These are phyloP conservation scores for Hypoxylon cercidicola DNA, from an alignment of 495 filamentous ascomycete genomes.

Conservation along the genomic window DNA sequence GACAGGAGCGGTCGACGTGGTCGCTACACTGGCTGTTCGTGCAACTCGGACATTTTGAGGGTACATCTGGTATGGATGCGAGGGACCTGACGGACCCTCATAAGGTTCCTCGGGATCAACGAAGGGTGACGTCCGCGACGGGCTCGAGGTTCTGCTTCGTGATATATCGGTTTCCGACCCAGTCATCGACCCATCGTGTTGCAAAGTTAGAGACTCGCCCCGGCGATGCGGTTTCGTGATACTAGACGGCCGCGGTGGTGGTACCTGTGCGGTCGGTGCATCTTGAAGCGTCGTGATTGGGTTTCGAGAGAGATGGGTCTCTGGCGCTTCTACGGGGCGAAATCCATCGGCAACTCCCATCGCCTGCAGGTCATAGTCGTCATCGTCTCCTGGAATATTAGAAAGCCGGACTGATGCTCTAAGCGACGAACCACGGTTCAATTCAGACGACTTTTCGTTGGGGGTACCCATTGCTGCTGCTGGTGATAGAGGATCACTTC, in stretches of 20 bases:
- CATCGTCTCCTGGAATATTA: constrained; percentile 42
- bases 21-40: constrained; percentile 72
- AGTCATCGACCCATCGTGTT: constrained; percentile 52
- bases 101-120: constrained; percentile 68
- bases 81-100: constrained; percentile 73
- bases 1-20: constrained; percentile 65
- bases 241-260: constrained; percentile 57
- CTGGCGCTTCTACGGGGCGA: constrained; percentile 50
- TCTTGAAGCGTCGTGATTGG: constrained; percentile 32
- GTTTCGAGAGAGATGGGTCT: constrained; percentile 36
- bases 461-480: constrained; percentile 48
- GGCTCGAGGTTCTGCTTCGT: constrained; percentile 43
- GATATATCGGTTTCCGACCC: constrained; percentile 41
- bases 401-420: constrained; percentile 49
- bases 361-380: constrained; percentile 53
- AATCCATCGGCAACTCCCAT: constrained; percentile 59
- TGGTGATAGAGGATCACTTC: constrained; percentile 17
- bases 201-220: constrained; percentile 53
- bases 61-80: constrained; percentile 89
- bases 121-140: constrained; percentile 54
- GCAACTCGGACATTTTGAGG: constrained; percentile 74
- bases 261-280: constrained; percentile 27
- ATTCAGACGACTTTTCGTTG: constrained; percentile 47
- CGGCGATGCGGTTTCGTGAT: constrained; percentile 56
- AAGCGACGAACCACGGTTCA: constrained; percentile 49